Base-by-base conservation (phyloP, 2,329 filamentous ascomycete genomes). In the Cladophialophora carrionii region DNA sequence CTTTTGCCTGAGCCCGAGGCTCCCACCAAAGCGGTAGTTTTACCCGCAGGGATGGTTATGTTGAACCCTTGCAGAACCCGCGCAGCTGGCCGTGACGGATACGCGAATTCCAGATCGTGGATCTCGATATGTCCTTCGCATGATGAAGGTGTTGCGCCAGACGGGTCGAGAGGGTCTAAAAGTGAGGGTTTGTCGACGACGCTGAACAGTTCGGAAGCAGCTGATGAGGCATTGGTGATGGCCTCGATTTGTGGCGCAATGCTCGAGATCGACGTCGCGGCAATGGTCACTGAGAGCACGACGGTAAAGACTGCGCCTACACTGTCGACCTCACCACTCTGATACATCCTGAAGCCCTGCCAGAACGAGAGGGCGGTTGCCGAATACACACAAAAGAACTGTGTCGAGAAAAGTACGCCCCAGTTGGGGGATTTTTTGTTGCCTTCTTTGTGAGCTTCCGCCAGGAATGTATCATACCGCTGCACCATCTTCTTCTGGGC, bases 111-210 rank as follows among this genome's bases (percentile, higher is more conserved):
- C 12, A 93, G 83, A 52, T 86, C 80, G 17, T 85, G 63, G 32
- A 92, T 84, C 4, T 83, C 76, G 56, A 90, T 88, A 55, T 88
- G 82, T 14, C 73, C 73, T 54, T 70, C 78, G 72, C 69, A 71
- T 24, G 22, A 63, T 14, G 54, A 32, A 1, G 76, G 84, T 71
- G 84, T 92, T 66, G 85, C 81, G n/a, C 94, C 94, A 8, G 83
- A 81, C 0, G 88, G 83, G 2, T 84, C 85, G 4, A 87, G 86
- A 0, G 94, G 88, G 73, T 98, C 91, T 57, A 98, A 82, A 0
- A 93, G 92, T 0, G 95, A 96, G 4, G 81, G 73, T 58, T 95
- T 90, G 76, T 98, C 94, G 70, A 98, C 97, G 2, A 93, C 96
- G 75, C 88, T 90, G 80, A 90, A 97, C 67, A 98, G 72, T 64